Base-by-base conservation (phyloP, 2,329 filamentous ascomycete genomes). In the Fusarium domesticum region DNA sequence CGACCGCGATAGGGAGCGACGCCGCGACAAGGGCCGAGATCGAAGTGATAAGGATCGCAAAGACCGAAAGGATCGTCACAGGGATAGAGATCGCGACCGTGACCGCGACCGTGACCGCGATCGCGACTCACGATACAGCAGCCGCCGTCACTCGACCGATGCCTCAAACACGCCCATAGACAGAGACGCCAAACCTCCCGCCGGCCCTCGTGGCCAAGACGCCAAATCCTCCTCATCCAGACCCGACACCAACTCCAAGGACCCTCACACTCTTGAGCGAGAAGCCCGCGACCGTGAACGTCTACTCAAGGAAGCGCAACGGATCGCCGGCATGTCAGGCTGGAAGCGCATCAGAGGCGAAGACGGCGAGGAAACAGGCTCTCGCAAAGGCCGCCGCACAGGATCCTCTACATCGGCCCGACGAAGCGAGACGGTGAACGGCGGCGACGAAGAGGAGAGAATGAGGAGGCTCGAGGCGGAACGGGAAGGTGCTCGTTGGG, bases 291-390 rank as follows among this genome's bases (percentile, higher is more conserved):
- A 85, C 58, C 74, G 83, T 35, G 83, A 86, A 63, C 74, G 85
- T 18, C 70, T 87, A 39, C 70, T 84, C 11, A 84, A 83, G 58
- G 85, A 89, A 65, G 80, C 81, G 31, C 81, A 87, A 64, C 76
- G 80, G 28, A 79, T 84, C 65, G 74, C 81, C 35, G 72, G 78
- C 34, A 62, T 81, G 40, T 64, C 71, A 3, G 69, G 73, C 40
- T 58, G 70, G 54, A 78, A 83, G 64, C 66, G 80, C 50, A 64
- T 70, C 39, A 68, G 76, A n/a, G 73, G 70, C 5, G 71, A 62
- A 14, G 66, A 64, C 38, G 65, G 66, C 18, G 68, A 64, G 18
- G 69, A 66, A 39, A 56, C 54, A 5, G 58, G 70, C 28, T 68
- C 72, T 43, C 72, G 75, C 43, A 67, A 65, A 52, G 60, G 62